A percentile compares a stretch with the other conserved stretches of the same genome.
Evolutionary conservation across 2,329 filamentous ascomycete species (phyloP).

Genomic region (Myriosclerotinia curreyana): DNA sequence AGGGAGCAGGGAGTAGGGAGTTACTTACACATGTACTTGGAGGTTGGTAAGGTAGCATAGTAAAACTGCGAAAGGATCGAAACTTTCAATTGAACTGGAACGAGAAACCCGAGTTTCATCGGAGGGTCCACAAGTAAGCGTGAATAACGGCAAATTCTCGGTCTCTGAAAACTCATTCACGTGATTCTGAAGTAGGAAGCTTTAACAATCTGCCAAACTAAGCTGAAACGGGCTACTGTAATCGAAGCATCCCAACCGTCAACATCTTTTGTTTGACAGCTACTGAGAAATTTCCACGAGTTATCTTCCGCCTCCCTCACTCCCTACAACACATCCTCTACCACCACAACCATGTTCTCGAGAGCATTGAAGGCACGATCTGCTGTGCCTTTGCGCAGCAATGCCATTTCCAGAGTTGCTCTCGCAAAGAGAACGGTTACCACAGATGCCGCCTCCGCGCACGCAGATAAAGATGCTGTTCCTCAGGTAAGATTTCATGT

Average conservation of each 20-base stretch:
- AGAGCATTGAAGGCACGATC: conserved; percentile 61
- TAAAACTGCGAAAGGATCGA: conserved; percentile 3
- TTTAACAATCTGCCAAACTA: conserved; percentile 16
- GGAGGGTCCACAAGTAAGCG: too few relatives aligned
- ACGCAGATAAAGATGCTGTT: conserved; percentile 75
- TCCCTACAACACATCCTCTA: conserved; percentile 20
- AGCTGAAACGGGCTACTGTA: conserved; percentile 18
- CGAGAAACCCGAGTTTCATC: neutral
- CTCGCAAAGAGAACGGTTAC: conserved; percentile 70
- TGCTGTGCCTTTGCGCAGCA: conserved; percentile 52
- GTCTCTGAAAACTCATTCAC: conserved; percentile 1
- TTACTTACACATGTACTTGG: conserved; percentile 7
- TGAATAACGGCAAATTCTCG: too few relatives aligned
- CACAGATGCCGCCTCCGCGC: conserved; percentile 89
- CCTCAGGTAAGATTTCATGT: conserved; percentile 53
- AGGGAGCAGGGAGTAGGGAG: neutral
- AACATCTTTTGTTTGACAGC: conserved; percentile 23
- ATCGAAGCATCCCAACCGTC: conserved; percentile 22
- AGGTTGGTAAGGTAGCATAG: conserved; percentile 14
- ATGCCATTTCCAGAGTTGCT: conserved; percentile 34
- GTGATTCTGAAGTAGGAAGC: conserved; percentile 15
- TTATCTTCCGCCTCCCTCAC: conserved; percentile 20
- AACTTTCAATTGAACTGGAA: neutral
- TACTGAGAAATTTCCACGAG: conserved; percentile 21
- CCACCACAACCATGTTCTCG: conserved; percentile 61